Evolutionary conservation across 2,329 filamentous ascomycete genomes (phyloP), one percentile per base, ranked within the genome.

Genomic region (Coleophoma crateriformis): DNA sequence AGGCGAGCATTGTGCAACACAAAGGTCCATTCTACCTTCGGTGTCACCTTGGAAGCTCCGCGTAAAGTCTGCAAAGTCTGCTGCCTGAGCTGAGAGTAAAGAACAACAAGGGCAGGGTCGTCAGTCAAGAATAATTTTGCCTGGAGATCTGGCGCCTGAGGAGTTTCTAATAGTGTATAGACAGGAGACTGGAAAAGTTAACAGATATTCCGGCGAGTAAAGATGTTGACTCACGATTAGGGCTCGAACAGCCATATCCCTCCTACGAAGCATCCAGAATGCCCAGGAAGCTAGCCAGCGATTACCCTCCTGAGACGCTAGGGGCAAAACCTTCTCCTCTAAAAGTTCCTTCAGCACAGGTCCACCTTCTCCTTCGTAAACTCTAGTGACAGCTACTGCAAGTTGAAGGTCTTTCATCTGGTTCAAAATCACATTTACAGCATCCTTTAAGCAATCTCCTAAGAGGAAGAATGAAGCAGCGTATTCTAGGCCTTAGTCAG

Each of bases 281-380:
- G 89, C 88, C 94, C 94, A 99, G 0, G 88, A 94, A 11, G 91
- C 88, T 51, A 96, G 80, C 92, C 94, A 99, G 50, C 92, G 79
- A 63, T 99, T 92, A 2, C 90, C 90, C 55, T 92, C 84, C 38
- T 83, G 78, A 0, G 87, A 83, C 15, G 94, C 94, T 54, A 88
- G 71, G 0, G 84, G 80, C 0, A 97, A 74, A 2, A 97, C 81
- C 53, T 86, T 87, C 11, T 95, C 87, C 60, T 88, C 81, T 1
- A 99, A 73, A 8, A 99, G 75, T 50, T 80, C 81, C 22, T 77
- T 77, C 3, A 97, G 66, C 0, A 94, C 81, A 0, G 84, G 83
- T 0, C 89, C 88, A 19, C 84, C 76, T 51, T 96, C 91, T 3
- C 90, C 90, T 61, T 92, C 90, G 58, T 96, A 95, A 2, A 95